Evolutionary conservation across 805 yeast genomes (phyloP).

Genomic region (Lipomyces kockii): DNA sequence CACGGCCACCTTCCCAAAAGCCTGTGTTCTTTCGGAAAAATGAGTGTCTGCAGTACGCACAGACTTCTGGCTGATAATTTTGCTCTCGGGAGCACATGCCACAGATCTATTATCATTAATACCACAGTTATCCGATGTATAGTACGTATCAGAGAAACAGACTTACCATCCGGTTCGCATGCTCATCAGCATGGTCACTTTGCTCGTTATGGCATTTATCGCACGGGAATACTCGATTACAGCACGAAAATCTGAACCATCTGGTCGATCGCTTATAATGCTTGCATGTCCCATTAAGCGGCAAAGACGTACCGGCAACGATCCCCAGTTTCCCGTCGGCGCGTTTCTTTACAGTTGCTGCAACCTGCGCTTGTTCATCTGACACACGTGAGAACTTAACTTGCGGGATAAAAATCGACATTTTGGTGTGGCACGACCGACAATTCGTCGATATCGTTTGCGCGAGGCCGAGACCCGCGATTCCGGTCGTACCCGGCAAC

Average conservation of each 20-base stretch:
- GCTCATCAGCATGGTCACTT: constrained; percentile 46
- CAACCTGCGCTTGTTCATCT: constrained; percentile 35
- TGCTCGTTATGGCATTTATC: constrained; percentile 50
- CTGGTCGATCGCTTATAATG: constrained; percentile 50
- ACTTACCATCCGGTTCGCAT: constrained; percentile 47
- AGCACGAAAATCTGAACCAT: constrained; percentile 53
- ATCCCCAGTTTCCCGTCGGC: constrained; percentile 42
- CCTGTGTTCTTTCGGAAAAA: constrained; percentile 45
- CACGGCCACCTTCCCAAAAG: constrained; percentile 54
- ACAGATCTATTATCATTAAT: constrained; percentile 41
- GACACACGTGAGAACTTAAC: constrained; percentile 44
- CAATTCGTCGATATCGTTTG: constrained; percentile 44
- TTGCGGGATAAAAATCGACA: constrained; percentile 45
- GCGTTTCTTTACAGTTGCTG: constrained; percentile 30
- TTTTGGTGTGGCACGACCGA: constrained; percentile 46
- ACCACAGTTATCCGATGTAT: not conserved
- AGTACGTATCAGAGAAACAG: not conserved
- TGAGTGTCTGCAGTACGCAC: constrained; percentile 47
- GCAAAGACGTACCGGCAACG: constrained; percentile 48
- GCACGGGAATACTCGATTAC: constrained; percentile 50
- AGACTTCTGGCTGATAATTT: constrained; percentile 43
- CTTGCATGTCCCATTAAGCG: constrained; percentile 47
- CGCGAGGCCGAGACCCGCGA: constrained; percentile 45
- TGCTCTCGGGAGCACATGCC: constrained; percentile 52
- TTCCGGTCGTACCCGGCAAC: constrained; percentile 38